These are phyloP conservation scores for Collybia nuda DNA, from an alignment of 768 basidiomycete species.

Conservation along the genomic window DNA sequence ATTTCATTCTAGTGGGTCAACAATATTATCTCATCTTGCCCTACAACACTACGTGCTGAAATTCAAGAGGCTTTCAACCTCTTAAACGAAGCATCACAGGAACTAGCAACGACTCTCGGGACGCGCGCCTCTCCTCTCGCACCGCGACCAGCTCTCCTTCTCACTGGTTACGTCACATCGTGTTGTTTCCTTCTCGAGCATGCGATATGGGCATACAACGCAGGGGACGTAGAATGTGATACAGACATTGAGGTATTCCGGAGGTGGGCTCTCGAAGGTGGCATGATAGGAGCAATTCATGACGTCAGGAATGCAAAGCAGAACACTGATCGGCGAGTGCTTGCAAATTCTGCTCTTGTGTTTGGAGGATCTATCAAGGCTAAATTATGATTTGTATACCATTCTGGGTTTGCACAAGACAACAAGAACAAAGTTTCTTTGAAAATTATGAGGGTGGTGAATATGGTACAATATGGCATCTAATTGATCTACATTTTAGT, in stretches of 20 bases:
- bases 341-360: conserved; percentile 30
- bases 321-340: conserved; percentile 19
- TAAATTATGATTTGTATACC: conserved; percentile 17
- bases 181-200: conserved; percentile 66
- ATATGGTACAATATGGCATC: conserved; percentile 65
- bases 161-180: conserved; percentile 56
- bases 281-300: conserved; percentile 33
- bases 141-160: conserved; percentile 56
- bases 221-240: conserved; percentile 25
- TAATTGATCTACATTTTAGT: conserved; percentile 19
- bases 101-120: conserved; percentile 38
- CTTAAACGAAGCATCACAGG: conserved; percentile 38
- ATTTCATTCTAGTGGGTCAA: conserved; percentile 49
- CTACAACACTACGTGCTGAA: conserved; percentile 25
- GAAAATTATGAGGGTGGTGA: conserved; percentile 17
- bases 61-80: conserved; percentile 28
- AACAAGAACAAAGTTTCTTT: not conserved
- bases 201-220: conserved; percentile 53
- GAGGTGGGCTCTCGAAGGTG: conserved; percentile 51
- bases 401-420: not conserved
- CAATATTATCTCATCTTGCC: conserved; percentile 39
- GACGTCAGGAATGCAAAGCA: conserved; percentile 30
- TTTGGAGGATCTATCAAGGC: conserved; percentile 26
- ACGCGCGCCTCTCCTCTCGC: conserved; percentile 44
- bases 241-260: conserved; percentile 52